Conservation (phyloP, 148 eudicot species). For the Nepenthes mirabilis region DNA sequence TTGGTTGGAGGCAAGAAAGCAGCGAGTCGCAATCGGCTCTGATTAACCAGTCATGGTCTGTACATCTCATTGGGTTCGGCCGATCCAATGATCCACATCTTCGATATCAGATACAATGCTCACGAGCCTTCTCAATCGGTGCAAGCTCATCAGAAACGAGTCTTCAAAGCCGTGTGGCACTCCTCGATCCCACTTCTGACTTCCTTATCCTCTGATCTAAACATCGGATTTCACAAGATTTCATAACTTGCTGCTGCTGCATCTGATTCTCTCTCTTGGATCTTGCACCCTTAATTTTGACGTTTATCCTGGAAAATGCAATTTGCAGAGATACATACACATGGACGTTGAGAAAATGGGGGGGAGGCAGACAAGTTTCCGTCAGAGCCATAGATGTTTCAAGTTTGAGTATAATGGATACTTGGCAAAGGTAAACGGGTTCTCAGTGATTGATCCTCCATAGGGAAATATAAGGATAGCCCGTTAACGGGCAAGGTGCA, state of each 20-base stretch:
- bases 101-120: conserved; percentile 73
- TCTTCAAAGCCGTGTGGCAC: conserved; percentile 87
- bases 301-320: no score
- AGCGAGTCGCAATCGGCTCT: conserved; percentile 94
- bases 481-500: no score
- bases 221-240: conserved; percentile 81
- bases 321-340: no score
- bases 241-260: not conserved
- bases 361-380: no score
- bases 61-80: conserved; percentile 86
- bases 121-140: conserved; percentile 80
- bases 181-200: conserved; percentile 56
- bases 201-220: conserved; percentile 86
- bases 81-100: conserved; percentile 78
- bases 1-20: conserved; percentile 59
- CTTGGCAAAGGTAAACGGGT: no score
- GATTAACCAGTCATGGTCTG: conserved; percentile 98
- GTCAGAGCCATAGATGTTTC: no score
- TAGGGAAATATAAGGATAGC: no score
- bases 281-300: no score
- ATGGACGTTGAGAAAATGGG: no score
- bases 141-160: conserved; percentile 78
- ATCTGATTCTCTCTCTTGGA: no score
- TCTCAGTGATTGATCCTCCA: no score
- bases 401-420: no score